Evolutionary conservation across 768 basidiomycete genomes (phyloP), one percentile per base, ranked within the genome.

Genomic region (Mycena capillaripes): DNA sequence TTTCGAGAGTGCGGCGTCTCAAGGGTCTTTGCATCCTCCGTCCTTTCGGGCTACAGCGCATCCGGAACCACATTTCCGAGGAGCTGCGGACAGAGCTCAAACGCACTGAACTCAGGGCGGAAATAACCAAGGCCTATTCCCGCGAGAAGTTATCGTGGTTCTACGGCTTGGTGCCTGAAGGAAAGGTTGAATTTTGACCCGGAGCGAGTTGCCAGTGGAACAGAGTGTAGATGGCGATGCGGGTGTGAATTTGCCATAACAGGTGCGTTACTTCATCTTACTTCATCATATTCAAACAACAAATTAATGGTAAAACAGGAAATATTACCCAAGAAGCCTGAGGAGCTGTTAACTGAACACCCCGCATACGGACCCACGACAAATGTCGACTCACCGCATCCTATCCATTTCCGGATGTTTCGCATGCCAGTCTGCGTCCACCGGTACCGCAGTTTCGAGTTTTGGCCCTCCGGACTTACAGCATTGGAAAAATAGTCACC

Each of bases 41-140:
- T 32, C 60, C 46, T 23, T 62, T 48, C 30, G 10, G 60, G 46
- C 40, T 60, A 17, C 16, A 60, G 16, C 36, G 40, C 27, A 60
- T 60, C 23, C 27, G 25, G 9, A 60, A 60, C 19, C 58, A 60
- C 19, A 60, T 60, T 25, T 60, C 58, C 1, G 23, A 60, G 42
- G 58, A 60, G 38, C 30, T 60, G 10, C 58, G 58, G 21, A 25
- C 7, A 52, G 29, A 30, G 60, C 10, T 38, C 21, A 27, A 62
- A 30, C 56, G 59, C 44, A 25, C 57, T 62, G 27, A 76, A 63
- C 70, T 62, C 66, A 76, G 74, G 38, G 69, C 66, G 25, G 16
- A 11, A 19, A 19, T 42, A 60, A 23, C n/a, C n/a, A n/a, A n/a
- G n/a, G n/a, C n/a, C n/a, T n/a, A n/a, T n/a, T n/a, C n/a, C n/a